A percentile compares a stretch with the other conserved stretches of the same genome.
Evolutionary conservation across 495 filamentous ascomycete species (phyloP).

Genomic region (Trichodelitschia bisporula): DNA sequence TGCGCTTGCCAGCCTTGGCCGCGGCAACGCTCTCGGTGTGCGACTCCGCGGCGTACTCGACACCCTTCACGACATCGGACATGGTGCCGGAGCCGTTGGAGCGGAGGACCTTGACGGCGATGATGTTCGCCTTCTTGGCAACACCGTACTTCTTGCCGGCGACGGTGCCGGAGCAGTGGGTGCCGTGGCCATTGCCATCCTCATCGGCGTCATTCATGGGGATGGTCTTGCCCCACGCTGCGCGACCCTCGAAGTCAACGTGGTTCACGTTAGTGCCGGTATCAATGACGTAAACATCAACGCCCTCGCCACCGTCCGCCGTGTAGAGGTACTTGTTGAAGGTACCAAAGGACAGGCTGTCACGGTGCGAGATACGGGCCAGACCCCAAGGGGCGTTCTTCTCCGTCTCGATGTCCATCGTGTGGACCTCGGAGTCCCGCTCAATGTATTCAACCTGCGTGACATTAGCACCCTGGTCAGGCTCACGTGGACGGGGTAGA

Average conservation of each 20-base stretch:
- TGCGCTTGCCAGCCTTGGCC: conserved; percentile 53
- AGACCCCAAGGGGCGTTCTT: conserved; percentile 94
- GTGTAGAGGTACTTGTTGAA: conserved; percentile 98
- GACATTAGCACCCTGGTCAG: conserved; percentile 4
- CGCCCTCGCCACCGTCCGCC: conserved; percentile 79
- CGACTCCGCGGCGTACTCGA: conserved; percentile 72
- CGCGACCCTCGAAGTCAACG: conserved; percentile 92
- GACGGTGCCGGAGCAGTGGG: conserved; percentile 96
- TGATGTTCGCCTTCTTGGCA: conserved; percentile 91
- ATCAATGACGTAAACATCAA: conserved; percentile 97
- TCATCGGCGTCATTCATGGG: conserved; percentile 58
- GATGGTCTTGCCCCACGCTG: conserved; percentile 91
- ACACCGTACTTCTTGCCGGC: conserved; percentile 98
- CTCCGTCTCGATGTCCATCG: conserved; percentile 41
- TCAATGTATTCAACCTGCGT: conserved; percentile 86
- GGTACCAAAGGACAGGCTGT: conserved; percentile 60
- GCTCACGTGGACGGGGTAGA: background rate
- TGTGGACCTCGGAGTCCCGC: conserved; percentile 75
- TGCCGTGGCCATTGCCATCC: conserved; percentile 97
- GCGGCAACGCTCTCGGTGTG: conserved; percentile 50
- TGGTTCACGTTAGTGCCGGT: conserved; percentile 86
- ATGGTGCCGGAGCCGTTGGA: conserved; percentile 96
- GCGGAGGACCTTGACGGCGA: conserved; percentile 91
- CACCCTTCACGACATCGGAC: conserved; percentile 95
- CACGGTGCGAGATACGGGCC: conserved; percentile 88